Percentiles rank a stretch among this genome's conserved stretches.
Conservation (phyloP, 805 yeast genomes). For the Metschnikowia rubicola region DNA sequence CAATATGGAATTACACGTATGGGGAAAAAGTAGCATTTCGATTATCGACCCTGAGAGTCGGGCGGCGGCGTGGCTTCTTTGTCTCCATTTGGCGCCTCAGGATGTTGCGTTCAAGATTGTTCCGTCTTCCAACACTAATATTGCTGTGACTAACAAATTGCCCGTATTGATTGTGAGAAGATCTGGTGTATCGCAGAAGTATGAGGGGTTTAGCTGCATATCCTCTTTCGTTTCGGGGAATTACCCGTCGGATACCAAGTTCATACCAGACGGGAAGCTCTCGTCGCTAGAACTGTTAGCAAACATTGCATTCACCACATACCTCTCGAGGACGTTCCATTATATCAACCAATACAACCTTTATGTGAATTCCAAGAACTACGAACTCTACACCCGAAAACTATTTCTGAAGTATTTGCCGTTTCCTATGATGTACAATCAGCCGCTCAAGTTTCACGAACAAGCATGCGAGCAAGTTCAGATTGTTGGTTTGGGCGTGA, state of each 20-base stretch:
- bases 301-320: conserved; percentile 44
- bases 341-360: conserved; percentile 55
- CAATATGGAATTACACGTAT: conserved; percentile 41
- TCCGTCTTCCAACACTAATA: conserved; percentile 56
- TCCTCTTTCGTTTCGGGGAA: conserved; percentile 26
- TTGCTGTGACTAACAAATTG: conserved; percentile 46
- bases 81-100: conserved; percentile 17
- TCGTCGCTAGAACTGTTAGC: conserved; percentile 28
- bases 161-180: conserved; percentile 41
- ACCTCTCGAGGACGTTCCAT: conserved; percentile 39
- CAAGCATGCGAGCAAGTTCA: conserved; percentile 34
- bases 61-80: conserved; percentile 44
- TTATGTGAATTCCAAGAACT: conserved; percentile 54
- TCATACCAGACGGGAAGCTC: conserved; percentile 13
- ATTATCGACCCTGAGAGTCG: conserved; percentile 50
- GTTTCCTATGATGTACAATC: conserved; percentile 73
- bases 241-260: conserved; percentile 12
- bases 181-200: conserved; percentile 17
- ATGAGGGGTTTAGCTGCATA: conserved; percentile 42
- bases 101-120: conserved; percentile 33
- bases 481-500: conserved; percentile 28
- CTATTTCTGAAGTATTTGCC: conserved; percentile 52
- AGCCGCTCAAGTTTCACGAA: conserved; percentile 49
- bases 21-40: conserved; percentile 50
- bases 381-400: conserved; percentile 56